Evolutionary conservation across 768 basidiomycete species (phyloP).

Genomic region (Amanita thiersii): DNA sequence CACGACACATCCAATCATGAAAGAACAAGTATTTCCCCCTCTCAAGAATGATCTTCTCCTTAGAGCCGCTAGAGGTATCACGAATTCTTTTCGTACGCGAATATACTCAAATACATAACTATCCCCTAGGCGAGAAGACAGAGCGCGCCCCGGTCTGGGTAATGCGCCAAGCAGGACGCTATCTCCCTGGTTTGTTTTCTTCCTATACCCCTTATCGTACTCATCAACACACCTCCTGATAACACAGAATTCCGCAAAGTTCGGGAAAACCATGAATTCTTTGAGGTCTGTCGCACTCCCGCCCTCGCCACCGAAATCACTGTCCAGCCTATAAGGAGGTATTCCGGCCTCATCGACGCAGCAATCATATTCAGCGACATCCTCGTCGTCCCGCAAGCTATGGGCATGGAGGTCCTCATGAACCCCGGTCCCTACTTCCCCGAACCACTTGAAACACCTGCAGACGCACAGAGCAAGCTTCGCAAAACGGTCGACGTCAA

Average conservation of each 20-base stretch:
- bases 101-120: not conserved
- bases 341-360: slow-evolving; percentile 81
- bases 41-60: slow-evolving; percentile 84
- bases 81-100: not conserved
- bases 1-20: slow-evolving; percentile 22
- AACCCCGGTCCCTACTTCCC: slow-evolving; percentile 88
- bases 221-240: not conserved
- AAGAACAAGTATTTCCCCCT: slow-evolving; percentile 56
- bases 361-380: slow-evolving; percentile 99
- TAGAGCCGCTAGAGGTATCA: slow-evolving; percentile 74
- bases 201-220: slow-evolving; percentile 6
- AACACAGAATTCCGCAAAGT: slow-evolving; percentile 79
- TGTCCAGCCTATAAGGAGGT: slow-evolving; percentile 88
- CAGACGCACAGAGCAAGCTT: slow-evolving; percentile 61
- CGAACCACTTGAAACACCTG: slow-evolving; percentile 71
- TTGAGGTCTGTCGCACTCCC: slow-evolving; percentile 93
- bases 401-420: slow-evolving; percentile 96
- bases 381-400: slow-evolving; percentile 93
- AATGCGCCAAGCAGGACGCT: slow-evolving; percentile 95
- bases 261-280: slow-evolving; percentile 85
- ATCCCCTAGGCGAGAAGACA: slow-evolving; percentile 60
- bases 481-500: slow-evolving; percentile 62
- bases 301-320: slow-evolving; percentile 83
- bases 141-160: slow-evolving; percentile 97
- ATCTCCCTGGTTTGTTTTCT: slow-evolving; percentile 72